phyloP scores from a whole-genome alignment of 768 basidiomycete genomes.

The Pleurotus tuoliensis region DNA sequence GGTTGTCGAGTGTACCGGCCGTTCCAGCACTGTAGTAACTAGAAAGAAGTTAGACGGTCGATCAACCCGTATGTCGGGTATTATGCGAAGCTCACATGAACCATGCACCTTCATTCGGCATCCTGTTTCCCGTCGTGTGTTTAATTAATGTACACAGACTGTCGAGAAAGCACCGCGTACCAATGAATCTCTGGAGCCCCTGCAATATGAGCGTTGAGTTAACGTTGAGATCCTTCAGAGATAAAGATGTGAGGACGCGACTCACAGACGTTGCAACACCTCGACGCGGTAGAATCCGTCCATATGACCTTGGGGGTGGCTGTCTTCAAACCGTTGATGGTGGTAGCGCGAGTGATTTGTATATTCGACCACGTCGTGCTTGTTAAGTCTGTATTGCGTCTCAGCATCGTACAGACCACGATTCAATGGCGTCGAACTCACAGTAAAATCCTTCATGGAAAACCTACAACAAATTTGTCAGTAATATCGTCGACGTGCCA shows the following conservation, averaged over 20 bases:
- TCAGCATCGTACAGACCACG: no score
- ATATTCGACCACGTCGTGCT: slow-evolving; percentile 28
- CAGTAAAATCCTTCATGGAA: slow-evolving; percentile 28
- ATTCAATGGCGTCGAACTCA: not conserved
- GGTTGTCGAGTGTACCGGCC: slow-evolving; percentile 26
- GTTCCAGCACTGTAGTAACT: slow-evolving; percentile 31
- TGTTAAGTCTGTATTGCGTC: slow-evolving; percentile 18
- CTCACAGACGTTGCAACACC: slow-evolving; percentile 27
- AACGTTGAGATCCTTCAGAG: not conserved
- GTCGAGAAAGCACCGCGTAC: slow-evolving; percentile 4
- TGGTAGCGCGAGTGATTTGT: slow-evolving; percentile 25
- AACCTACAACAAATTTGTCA: slow-evolving; percentile 11
- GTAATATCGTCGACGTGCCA: not conserved
- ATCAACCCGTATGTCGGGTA: not conserved
- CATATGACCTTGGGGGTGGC: slow-evolving; percentile 29
- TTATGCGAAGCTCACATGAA: slow-evolving; percentile 20
- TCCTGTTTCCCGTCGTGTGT: slow-evolving; percentile 11
- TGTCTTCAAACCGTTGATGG: slow-evolving; percentile 29
- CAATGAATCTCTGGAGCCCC: slow-evolving; percentile 32
- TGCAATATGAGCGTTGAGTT: slow-evolving; percentile 5
- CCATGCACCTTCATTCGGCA: slow-evolving; percentile 23
- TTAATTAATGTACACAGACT: not conserved
- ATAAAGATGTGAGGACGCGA: not conserved
- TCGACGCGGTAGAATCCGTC: slow-evolving; percentile 23
- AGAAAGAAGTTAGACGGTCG: not conserved